Percentiles rank a stretch among this genome's conserved stretches.
These are phyloP conservation scores for Polygonum aviculare DNA, from an alignment of 148 eudicot species.

Conservation along the genomic window DNA sequence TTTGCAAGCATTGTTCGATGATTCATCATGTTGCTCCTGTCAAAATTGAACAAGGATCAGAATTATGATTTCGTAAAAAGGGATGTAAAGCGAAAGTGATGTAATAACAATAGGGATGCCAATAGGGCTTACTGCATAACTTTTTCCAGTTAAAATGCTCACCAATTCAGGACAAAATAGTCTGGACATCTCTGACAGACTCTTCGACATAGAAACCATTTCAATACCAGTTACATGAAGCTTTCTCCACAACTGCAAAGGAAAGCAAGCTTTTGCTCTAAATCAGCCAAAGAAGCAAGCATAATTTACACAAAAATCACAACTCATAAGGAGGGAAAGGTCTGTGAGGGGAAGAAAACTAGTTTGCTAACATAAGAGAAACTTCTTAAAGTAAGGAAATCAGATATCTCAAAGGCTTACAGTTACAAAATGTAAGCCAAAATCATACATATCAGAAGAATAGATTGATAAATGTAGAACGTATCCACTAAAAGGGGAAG, in stretches of 20 bases:
- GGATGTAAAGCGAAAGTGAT: too few species aligned
- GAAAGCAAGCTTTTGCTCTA: background rate
- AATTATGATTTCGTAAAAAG: too few species aligned
- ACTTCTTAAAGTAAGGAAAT: too few species aligned
- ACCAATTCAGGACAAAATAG: constrained; percentile 44
- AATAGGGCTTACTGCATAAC: background rate
- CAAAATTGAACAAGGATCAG: background rate
- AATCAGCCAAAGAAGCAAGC: background rate
- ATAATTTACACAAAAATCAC: background rate
- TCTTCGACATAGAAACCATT: constrained; percentile 56
- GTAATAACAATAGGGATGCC: background rate
- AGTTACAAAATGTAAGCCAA: too few species aligned
- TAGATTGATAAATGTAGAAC: too few species aligned
- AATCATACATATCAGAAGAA: too few species aligned
- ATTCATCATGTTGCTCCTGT: constrained; percentile 34
- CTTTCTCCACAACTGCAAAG: constrained; percentile 59
- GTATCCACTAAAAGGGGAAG: too few species aligned
- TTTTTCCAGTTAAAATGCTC: constrained; percentile 8
- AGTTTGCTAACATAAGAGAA: background rate
- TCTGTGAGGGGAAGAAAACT: background rate
- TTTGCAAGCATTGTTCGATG: constrained; percentile 32
- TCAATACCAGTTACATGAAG: constrained; percentile 61
- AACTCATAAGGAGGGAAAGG: background rate
- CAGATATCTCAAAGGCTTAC: too few species aligned
- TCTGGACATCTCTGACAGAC: constrained; percentile 47